Evolutionary conservation across 2,329 filamentous ascomycete species (phyloP).

Genomic region (Rutstroemia sp.): DNA sequence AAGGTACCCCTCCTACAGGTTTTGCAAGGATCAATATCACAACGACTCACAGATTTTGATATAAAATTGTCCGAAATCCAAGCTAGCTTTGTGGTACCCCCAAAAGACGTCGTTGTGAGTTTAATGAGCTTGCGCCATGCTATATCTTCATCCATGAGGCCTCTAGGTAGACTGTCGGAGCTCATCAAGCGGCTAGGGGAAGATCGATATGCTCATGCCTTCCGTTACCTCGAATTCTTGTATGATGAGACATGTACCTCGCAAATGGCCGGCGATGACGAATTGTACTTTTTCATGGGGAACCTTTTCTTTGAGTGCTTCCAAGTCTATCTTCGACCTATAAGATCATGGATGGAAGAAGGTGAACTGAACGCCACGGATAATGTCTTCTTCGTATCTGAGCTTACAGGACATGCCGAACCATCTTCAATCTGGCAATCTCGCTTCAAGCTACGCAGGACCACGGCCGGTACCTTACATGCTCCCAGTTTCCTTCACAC

Average conservation of each 20-base stretch:
- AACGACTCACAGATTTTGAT: constrained; percentile 52
- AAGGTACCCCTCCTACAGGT: constrained; percentile 25
- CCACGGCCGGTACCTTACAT: constrained; percentile 52
- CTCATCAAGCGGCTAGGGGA: constrained; percentile 52
- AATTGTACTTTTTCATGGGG: constrained; percentile 55
- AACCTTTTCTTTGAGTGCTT: constrained; percentile 75
- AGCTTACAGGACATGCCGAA: constrained; percentile 48
- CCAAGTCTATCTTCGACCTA: constrained; percentile 71
- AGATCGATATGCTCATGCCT: constrained; percentile 36
- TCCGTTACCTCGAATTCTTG: constrained; percentile 71
- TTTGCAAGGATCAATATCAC: constrained; percentile 22
- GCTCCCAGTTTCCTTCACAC: constrained; percentile 70
- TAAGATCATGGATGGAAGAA: constrained; percentile 76
- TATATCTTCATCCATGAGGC: constrained; percentile 43
- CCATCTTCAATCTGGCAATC: constrained; percentile 67
- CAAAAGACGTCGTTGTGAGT: constrained; percentile 53
- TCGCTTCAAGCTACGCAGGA: constrained; percentile 60
- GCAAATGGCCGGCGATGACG: constrained; percentile 60
- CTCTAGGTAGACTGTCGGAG: constrained; percentile 52
- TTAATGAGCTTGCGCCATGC: constrained; percentile 54
- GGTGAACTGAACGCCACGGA: constrained; percentile 61
- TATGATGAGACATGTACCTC: constrained; percentile 62
- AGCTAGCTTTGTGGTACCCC: constrained; percentile 47
- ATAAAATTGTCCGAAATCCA: constrained; percentile 51
- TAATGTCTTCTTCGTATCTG: constrained; percentile 68